These are phyloP conservation scores for Grosmannia clavigera DNA, from an alignment of 2,329 filamentous ascomycete genomes.

Conservation along the genomic window DNA sequence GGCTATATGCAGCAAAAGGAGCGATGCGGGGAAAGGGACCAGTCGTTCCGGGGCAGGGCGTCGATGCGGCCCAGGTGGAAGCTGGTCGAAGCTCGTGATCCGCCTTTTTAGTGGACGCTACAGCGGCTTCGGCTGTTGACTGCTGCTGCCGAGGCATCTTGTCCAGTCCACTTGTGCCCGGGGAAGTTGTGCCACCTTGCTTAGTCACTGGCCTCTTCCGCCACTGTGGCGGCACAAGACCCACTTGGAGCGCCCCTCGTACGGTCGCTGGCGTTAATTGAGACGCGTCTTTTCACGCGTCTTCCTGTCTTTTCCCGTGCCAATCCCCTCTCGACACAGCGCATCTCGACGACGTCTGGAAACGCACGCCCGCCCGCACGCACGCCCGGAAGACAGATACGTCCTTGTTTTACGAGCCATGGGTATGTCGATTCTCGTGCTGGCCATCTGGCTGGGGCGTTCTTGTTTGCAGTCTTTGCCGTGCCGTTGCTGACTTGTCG, in stretches of 20 bases:
- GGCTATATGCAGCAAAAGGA: too few species aligned
- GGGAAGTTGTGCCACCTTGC: not conserved
- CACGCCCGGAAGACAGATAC: not conserved
- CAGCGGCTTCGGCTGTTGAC: not conserved
- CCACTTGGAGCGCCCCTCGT: not conserved
- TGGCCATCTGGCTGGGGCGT: not conserved
- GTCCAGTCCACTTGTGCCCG: too few species aligned
- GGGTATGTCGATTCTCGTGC: not conserved
- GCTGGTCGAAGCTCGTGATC: not conserved
- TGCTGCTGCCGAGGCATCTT: not conserved
- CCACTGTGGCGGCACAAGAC: not conserved
- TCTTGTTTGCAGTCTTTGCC: not conserved
- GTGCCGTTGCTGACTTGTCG: not conserved
- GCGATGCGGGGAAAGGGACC: too few species aligned
- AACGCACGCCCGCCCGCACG: too few species aligned
- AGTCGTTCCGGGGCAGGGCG: too few species aligned
- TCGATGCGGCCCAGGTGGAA: not conserved
- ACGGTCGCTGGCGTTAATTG: too few species aligned
- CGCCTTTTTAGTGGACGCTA: not conserved
- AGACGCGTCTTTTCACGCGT: not conserved
- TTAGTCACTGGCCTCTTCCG: not conserved
- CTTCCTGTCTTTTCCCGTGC: not conserved
- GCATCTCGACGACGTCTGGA: too few species aligned
- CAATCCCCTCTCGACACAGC: too few species aligned
- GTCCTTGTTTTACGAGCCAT: not conserved